phyloP scores from a whole-genome alignment of 495 filamentous ascomycete genomes.

The Neurospora pannonica region DNA sequence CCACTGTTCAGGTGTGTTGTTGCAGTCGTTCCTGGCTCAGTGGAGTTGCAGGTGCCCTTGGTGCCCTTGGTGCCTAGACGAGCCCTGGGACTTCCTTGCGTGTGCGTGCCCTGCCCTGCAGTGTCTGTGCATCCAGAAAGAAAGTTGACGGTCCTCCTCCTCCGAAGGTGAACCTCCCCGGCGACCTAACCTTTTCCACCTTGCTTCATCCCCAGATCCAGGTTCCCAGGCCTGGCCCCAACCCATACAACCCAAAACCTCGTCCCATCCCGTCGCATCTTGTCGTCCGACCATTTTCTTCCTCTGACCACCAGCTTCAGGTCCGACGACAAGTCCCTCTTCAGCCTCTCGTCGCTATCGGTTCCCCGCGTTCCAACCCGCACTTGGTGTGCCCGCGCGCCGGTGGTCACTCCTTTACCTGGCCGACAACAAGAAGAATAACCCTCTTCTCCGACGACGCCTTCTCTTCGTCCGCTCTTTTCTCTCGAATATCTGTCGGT shows the following conservation, averaged over 20 bases:
- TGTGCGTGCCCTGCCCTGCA: neutral
- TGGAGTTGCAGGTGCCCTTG: neutral
- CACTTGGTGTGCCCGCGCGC: conserved; percentile 1
- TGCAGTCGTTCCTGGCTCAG: neutral
- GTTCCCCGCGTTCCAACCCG: neutral
- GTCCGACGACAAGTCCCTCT: neutral
- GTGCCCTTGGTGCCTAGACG: neutral
- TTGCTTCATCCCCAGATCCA: conserved; percentile 18
- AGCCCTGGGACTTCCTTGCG: neutral
- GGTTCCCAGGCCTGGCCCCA: neutral
- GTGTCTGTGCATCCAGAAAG: neutral
- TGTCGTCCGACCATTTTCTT: neutral
- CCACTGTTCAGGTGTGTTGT: neutral
- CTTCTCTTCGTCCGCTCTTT: neutral
- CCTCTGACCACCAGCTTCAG: neutral
- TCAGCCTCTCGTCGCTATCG: conserved; percentile 1
- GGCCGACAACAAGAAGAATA: neutral
- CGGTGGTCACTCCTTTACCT: conserved; percentile 4
- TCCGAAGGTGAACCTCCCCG: conserved; percentile 1
- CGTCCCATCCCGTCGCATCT: conserved; percentile 2
- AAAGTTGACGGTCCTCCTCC: neutral
- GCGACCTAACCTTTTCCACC: conserved; percentile 7
- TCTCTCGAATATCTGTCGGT: neutral
- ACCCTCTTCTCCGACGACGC: neutral
- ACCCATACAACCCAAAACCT: conserved; percentile 10